Percentiles rank a stretch among this genome's conserved stretches.
These are phyloP conservation scores for Simmondsia chinensis DNA, from an alignment of 148 eudicot genomes.

Conservation along the genomic window DNA sequence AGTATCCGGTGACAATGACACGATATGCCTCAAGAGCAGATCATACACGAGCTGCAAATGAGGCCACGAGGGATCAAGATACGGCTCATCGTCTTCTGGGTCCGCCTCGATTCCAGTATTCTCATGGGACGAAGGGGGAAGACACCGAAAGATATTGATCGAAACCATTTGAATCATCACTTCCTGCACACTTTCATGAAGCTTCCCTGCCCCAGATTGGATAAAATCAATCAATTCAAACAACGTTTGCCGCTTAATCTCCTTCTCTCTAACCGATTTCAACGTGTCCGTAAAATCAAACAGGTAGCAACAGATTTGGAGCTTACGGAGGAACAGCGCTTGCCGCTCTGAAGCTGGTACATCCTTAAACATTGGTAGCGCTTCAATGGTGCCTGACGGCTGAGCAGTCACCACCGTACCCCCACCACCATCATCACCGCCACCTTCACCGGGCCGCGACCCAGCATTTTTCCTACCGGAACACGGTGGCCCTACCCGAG, in stretches of 20 bases:
- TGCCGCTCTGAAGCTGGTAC: constrained; percentile 15
- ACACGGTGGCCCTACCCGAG: background rate
- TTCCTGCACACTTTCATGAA: constrained; percentile 18
- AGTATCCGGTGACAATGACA: constrained; percentile 15
- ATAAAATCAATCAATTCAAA: constrained; percentile 16
- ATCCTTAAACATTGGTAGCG: constrained; percentile 19
- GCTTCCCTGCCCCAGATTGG: constrained; percentile 18
- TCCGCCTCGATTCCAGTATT: constrained; percentile 18
- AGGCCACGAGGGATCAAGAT: constrained; percentile 21
- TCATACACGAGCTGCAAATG: constrained; percentile 27
- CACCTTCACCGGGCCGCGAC: no score
- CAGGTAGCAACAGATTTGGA: constrained; percentile 14
- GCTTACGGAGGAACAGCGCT: constrained; percentile 12
- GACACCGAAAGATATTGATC: constrained; percentile 18
- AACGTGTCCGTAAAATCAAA: constrained; percentile 22
- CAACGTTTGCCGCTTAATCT: constrained; percentile 17
- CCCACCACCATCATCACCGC: background rate
- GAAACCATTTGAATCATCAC: constrained; percentile 25
- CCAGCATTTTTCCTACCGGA: background rate
- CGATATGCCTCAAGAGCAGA: constrained; percentile 20
- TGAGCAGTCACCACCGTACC: background rate
- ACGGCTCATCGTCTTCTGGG: constrained; percentile 21
- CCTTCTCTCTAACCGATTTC: constrained; percentile 16
- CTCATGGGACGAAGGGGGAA: constrained; percentile 16
- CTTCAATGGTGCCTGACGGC: constrained; percentile 11